These are phyloP conservation scores for Crithidia acanthocephali DNA, from an alignment of 208 protist species.

Conservation along the genomic window DNA sequence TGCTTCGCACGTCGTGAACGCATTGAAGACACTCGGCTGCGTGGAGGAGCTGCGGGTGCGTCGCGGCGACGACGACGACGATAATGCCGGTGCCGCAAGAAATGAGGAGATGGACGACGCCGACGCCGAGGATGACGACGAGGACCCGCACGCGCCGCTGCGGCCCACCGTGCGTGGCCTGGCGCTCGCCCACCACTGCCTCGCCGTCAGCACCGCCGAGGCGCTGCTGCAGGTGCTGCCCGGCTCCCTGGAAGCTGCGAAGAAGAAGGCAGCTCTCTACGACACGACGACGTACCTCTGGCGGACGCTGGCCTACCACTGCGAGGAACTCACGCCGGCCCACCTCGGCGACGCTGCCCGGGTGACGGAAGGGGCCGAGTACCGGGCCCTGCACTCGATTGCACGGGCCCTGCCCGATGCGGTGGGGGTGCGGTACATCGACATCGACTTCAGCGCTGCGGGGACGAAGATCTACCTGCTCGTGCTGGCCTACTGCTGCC, in stretches of 20 bases:
- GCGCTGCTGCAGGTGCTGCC: constrained; percentile 41
- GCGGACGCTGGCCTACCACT: constrained; percentile 45
- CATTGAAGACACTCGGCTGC: constrained; percentile 57
- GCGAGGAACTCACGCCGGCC: constrained; percentile 58
- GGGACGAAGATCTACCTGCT: constrained; percentile 77
- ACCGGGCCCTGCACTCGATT: constrained; percentile 64
- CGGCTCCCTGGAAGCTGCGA: constrained; percentile 15
- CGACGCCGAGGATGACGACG: constrained; percentile 38
- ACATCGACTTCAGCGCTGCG: constrained; percentile 62
- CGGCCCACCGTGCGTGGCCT: constrained; percentile 59
- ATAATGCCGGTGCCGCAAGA: too few species aligned
- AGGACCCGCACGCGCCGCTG: constrained; percentile 57
- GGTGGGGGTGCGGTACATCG: constrained; percentile 58
- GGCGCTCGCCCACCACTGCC: constrained; percentile 64
- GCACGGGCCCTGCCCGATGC: constrained; percentile 61
- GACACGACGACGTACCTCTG: constrained; percentile 48
- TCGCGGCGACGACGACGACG: background rate
- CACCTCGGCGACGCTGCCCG: constrained; percentile 70
- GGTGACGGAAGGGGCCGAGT: constrained; percentile 58
- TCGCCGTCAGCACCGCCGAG: constrained; percentile 63
- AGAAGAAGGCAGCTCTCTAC: constrained; percentile 25
- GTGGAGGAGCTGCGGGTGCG: constrained; percentile 34
- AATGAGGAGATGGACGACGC: background rate
- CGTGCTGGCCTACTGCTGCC: constrained; percentile 72
- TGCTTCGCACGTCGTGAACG: constrained; percentile 55